These are phyloP conservation scores for Ceratobasidium sp. DNA, from an alignment of 1,284 basidiomycete species.

Conservation along the genomic window DNA sequence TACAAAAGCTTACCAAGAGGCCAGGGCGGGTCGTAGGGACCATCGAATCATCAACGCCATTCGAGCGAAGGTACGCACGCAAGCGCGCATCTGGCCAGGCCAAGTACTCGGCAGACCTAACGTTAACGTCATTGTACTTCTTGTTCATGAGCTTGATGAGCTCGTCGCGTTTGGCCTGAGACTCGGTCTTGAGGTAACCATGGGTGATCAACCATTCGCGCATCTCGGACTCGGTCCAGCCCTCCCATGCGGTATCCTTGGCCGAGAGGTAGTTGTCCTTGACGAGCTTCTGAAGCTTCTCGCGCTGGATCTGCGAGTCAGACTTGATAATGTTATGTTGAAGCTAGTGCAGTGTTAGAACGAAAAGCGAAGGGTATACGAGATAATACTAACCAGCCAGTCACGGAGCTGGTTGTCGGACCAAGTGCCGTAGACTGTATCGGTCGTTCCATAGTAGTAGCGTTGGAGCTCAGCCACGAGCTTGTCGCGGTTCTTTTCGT, in stretches of 20 bases:
- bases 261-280: conserved; percentile 79
- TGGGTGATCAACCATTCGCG: conserved; percentile 82
- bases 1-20: conserved; percentile 73
- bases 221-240: conserved; percentile 86
- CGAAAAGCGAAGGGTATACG: not conserved
- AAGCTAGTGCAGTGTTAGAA: conserved; percentile 56
- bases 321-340: conserved; percentile 76
- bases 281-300: conserved; percentile 82
- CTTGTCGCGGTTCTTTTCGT: conserved; percentile 76
- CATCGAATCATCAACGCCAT: conserved; percentile 75
- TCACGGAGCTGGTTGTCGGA: conserved; percentile 72
- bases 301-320: conserved; percentile 76
- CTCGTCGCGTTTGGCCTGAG: conserved; percentile 78
- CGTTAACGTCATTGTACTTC: conserved; percentile 65
- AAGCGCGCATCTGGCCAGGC: conserved; percentile 92
- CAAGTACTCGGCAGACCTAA: conserved; percentile 72
- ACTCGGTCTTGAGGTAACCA: conserved; percentile 77
- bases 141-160: conserved; percentile 75
- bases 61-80: conserved; percentile 83
- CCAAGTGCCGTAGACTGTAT: conserved; percentile 80
- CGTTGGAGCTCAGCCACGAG: conserved; percentile 78
- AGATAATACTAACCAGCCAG: conserved; percentile 70
- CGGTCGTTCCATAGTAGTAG: conserved; percentile 79
- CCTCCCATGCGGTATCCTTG: conserved; percentile 74
- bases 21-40: conserved; percentile 75